Conservation (phyloP, 2,329 filamentous ascomycete species). For the Neurospora crassa region DNA sequence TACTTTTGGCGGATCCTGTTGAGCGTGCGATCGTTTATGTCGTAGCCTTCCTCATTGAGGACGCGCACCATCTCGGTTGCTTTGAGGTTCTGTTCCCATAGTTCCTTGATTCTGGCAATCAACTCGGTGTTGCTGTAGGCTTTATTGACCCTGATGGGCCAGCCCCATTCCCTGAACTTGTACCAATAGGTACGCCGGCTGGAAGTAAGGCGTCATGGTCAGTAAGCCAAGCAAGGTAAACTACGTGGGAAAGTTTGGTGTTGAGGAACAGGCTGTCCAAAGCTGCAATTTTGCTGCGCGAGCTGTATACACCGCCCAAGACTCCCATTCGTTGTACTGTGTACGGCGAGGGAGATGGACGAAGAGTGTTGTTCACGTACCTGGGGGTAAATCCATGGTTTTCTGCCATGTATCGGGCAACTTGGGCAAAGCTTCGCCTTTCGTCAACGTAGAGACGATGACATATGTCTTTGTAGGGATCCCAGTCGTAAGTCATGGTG, state of each 20-base stretch:
- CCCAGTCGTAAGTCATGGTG: conserved; percentile 39
- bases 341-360: background rate
- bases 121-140: conserved; percentile 60
- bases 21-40: conserved; percentile 62
- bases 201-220: conserved; percentile 6
- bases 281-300: background rate
- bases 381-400: conserved; percentile 60
- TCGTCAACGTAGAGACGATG: conserved; percentile 66
- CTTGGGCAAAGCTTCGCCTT: conserved; percentile 61
- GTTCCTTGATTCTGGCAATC: conserved; percentile 59
- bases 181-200: conserved; percentile 70
- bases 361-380: conserved; percentile 31
- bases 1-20: conserved; percentile 61
- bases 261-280: background rate
- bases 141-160: conserved; percentile 64
- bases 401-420: conserved; percentile 60
- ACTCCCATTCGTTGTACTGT: background rate
- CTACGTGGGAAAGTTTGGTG: background rate
- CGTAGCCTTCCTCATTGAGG: conserved; percentile 62
- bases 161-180: conserved; percentile 71
- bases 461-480: conserved; percentile 32
- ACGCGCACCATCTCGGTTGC: conserved; percentile 66
- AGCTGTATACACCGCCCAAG: background rate
- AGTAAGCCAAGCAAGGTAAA: conserved; percentile 9
- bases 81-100: conserved; percentile 66